Percentiles rank a stretch among this genome's conserved stretches.
Conservation (phyloP, 2,329 filamentous ascomycete genomes). For the Exserohilum turcica region DNA sequence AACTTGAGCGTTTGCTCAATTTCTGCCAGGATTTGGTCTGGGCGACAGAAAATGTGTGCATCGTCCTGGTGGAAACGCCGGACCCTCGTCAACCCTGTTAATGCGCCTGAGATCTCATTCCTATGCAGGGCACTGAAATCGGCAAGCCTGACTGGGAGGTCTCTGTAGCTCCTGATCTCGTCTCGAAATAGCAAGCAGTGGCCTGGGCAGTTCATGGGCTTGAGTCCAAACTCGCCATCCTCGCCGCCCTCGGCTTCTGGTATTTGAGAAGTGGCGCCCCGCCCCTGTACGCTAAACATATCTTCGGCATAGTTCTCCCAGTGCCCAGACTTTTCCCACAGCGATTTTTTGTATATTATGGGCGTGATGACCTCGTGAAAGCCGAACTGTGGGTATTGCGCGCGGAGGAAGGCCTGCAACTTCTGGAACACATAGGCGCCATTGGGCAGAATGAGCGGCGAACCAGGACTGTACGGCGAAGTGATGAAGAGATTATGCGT, state of each 20-base stretch:
- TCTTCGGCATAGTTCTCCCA: constrained; percentile 90
- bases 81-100: constrained; percentile 82
- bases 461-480: constrained; percentile 80
- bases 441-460: constrained; percentile 81
- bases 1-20: constrained; percentile 76
- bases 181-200: constrained; percentile 84
- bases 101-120: constrained; percentile 80
- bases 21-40: constrained; percentile 74
- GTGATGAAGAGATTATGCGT: constrained; percentile 77
- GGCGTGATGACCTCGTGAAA: constrained; percentile 89
- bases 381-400: constrained; percentile 82
- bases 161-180: constrained; percentile 73
- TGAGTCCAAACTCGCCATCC: constrained; percentile 78
- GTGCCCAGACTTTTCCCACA: constrained; percentile 86
- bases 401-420: constrained; percentile 78
- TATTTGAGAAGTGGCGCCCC: constrained; percentile 53
- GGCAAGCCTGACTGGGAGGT: constrained; percentile 81
- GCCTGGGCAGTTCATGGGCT: constrained; percentile 92
- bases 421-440: constrained; percentile 84
- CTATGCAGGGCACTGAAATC: constrained; percentile 88
- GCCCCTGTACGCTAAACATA: constrained; percentile 79
- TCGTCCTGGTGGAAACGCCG: constrained; percentile 90
- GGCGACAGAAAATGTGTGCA: constrained; percentile 86
- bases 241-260: constrained; percentile 57
- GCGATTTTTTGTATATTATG: constrained; percentile 84